These are phyloP conservation scores for Ilex asprella DNA, from an alignment of 257 asterid species.

Conservation along the genomic window DNA sequence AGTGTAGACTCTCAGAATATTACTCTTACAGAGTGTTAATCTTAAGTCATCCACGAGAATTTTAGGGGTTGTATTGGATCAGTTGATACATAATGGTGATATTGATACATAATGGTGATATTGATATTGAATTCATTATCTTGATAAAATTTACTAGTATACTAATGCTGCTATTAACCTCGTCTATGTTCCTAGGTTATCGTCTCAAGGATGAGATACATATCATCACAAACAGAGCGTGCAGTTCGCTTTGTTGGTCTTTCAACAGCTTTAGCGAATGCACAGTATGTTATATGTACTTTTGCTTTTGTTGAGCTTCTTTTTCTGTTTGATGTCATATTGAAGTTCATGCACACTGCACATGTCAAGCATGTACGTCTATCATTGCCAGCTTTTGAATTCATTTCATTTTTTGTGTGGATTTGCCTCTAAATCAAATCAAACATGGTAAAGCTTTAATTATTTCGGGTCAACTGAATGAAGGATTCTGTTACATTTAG, in stretches of 20 bases:
- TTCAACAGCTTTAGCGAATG: slow-evolving; percentile 97
- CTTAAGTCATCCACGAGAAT: no score
- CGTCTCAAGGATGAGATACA: slow-evolving; percentile 98
- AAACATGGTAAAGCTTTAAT: no score
- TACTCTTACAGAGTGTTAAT: no score
- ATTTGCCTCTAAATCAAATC: not conserved
- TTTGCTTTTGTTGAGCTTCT: slow-evolving; percentile 6
- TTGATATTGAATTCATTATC: no score
- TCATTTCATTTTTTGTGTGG: not conserved
- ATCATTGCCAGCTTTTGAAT: not conserved
- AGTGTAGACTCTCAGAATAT: no score
- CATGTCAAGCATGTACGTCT: no score
- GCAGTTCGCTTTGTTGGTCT: slow-evolving; percentile 88
- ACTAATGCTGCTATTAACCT: not conserved
- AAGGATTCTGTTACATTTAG: no score
- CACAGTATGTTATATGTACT: slow-evolving; percentile 48
- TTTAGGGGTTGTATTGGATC: no score
- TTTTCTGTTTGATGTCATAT: slow-evolving; percentile 7
- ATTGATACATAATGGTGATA: no score
- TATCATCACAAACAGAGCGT: slow-evolving; percentile 96
- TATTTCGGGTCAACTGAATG: no score
- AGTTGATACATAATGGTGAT: no score
- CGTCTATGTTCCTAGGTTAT: slow-evolving; percentile 58
- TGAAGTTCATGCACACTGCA: not conserved
- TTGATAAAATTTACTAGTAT: not conserved